These are phyloP conservation scores for Nicotiana tabacum DNA, from an alignment of 257 asterid species.

Conservation along the genomic window DNA sequence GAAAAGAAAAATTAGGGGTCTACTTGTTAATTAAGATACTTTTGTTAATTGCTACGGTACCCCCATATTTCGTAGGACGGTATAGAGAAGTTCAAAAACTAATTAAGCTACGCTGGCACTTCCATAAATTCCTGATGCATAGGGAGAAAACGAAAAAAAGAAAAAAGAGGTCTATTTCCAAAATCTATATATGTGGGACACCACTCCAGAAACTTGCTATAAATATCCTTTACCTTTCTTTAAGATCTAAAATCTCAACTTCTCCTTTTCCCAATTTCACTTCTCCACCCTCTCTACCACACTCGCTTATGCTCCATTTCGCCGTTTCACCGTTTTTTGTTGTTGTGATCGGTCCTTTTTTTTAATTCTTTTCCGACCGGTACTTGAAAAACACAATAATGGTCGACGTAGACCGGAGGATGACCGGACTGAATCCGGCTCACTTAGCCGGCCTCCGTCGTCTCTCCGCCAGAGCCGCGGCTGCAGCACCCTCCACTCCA, in stretches of 20 bases:
- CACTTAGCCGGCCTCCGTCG: constrained; percentile 95
- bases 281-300: background rate
- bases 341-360: background rate
- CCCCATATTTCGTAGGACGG: background rate
- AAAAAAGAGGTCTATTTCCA: constrained; percentile 1
- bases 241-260: constrained; percentile 23
- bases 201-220: constrained; percentile 37
- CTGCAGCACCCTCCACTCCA: constrained; percentile 67
- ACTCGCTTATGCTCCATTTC: background rate
- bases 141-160: constrained; percentile 1
- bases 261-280: constrained; percentile 16
- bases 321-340: background rate
- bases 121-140: background rate
- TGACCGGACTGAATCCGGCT: constrained; percentile 83
- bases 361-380: background rate
- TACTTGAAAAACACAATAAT: constrained; percentile 16
- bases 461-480: constrained; percentile 88
- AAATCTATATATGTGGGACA: constrained; percentile 41
- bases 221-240: constrained; percentile 23
- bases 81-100: background rate
- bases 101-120: constrained; percentile 20
- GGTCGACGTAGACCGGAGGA: constrained; percentile 99
- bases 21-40: background rate
- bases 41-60: background rate
- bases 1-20: background rate